Evolutionary conservation across 192 early-diverging fungal genomes (phyloP), one percentile per base, ranked within the genome.

Genomic region (Coemansia sp.): DNA sequence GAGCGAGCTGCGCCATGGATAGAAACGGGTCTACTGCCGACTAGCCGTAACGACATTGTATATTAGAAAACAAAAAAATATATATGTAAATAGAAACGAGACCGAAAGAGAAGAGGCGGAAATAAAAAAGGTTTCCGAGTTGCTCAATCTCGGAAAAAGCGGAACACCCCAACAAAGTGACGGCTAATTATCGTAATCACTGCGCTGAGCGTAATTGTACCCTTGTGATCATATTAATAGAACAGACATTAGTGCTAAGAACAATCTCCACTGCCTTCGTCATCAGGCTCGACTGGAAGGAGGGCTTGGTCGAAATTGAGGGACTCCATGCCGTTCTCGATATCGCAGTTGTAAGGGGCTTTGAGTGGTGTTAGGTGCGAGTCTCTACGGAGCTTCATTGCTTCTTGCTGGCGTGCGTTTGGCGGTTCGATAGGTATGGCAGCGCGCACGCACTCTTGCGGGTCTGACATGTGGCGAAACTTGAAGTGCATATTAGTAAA

Each of bases 391-490:
- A 22, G 22, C 22, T 50, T 50, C 49, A 22, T 22, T 18, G 37
- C 53, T 13, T 65, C 65, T 32, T 71, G 75, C 44, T 76, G 62
- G 32, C 59, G 18, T 18, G 64, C 68, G 10, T 66, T 67, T 5
- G 58, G 72, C 12, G 50, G 69, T 16, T 67, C 66, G 3, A 50
- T 10, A 11, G 18, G 34, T 18, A 56, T 67, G 49, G 64, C 69
- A 12, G 75, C 75, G 20, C 34, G 53, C 29, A 77, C 75, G 37
- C 66, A 77, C 29, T 37, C 47, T 41, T 77, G 75, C 35, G 75
- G 75, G 45, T 77, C 69, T 15, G 41, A 59, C 56, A 64, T 63
- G 22, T 70, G 69, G 43, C 39, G 61, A 24, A 70, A 70, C 24
- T 70, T 44, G 18, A 70, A 70, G 49, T 50, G 49, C 49, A 50